Conservation (phyloP, 352 stramenopile genomes). For the Phytopythium cucurbitacearum region DNA sequence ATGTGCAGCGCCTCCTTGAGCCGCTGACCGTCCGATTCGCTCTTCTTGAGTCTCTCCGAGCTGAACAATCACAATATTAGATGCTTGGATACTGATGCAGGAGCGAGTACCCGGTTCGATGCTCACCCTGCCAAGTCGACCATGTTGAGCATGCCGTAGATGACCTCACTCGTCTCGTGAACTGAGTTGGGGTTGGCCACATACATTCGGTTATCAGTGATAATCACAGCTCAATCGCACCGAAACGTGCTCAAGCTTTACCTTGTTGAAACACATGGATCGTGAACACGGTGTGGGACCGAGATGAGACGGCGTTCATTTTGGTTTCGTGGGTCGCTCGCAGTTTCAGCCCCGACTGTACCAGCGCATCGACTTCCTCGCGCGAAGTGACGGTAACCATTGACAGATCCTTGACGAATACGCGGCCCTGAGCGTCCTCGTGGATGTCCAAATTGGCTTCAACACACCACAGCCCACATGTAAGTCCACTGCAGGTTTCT, state of each 20-base stretch:
- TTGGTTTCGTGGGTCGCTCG: slow-evolving; percentile 91
- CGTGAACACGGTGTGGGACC: slow-evolving; percentile 85
- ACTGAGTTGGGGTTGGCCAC: neutral
- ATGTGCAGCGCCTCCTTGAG: slow-evolving; percentile 85
- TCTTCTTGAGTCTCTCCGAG: slow-evolving; percentile 85
- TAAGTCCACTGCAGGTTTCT: too few relatives aligned
- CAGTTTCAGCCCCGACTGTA: slow-evolving; percentile 83
- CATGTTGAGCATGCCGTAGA: slow-evolving; percentile 86
- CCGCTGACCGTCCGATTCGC: slow-evolving; percentile 78
- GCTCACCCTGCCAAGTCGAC: slow-evolving; percentile 67
- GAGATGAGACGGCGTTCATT: slow-evolving; percentile 90
- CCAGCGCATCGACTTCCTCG: slow-evolving; percentile 81
- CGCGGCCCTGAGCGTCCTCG: slow-evolving; percentile 88
- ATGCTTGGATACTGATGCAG: neutral
- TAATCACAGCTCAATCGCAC: too few relatives aligned
- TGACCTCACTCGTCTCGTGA: slow-evolving; percentile 54
- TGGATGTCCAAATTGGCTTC: slow-evolving; percentile 89
- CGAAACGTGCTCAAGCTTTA: slow-evolving; percentile 10
- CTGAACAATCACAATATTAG: slow-evolving; percentile 10
- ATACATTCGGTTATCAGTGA: neutral
- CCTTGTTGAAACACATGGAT: slow-evolving; percentile 85
- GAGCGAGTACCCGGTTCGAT: neutral
- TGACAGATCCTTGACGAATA: slow-evolving; percentile 92
- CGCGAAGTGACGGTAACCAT: slow-evolving; percentile 88
- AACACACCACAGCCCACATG: neutral